Evolutionary conservation across 2,329 filamentous ascomycete species (phyloP).

Genomic region (Pseudocercospora macadamiae): DNA sequence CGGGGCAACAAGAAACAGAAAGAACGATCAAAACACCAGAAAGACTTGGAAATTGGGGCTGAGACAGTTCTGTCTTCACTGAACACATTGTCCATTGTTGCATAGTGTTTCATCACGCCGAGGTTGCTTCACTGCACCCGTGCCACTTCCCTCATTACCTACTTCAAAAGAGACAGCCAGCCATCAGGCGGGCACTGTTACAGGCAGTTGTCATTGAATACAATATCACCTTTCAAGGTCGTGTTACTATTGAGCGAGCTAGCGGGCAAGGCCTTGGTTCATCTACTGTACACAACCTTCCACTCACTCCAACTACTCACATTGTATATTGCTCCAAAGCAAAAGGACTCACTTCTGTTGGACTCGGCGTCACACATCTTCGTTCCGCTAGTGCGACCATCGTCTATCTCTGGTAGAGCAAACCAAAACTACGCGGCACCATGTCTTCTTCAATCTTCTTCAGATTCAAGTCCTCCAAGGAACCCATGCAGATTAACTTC

Average conservation of each 20-base stretch:
- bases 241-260: conserved; percentile 32
- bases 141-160: conserved; percentile 15
- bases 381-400: conserved; percentile 11
- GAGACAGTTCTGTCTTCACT: conserved; percentile 8
- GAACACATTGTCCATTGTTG: conserved; percentile 10
- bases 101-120: conserved; percentile 21
- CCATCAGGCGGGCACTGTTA: conserved; percentile 26
- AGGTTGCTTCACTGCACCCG: conserved; percentile 22
- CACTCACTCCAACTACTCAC: conserved; percentile 20
- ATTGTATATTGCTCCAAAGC: conserved; percentile 21
- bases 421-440: conserved; percentile 41
- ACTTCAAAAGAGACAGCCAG: conserved; percentile 20
- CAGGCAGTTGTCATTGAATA: conserved; percentile 38
- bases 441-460: conserved; percentile 99
- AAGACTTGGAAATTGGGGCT: conserved; percentile 9
- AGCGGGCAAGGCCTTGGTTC: conserved; percentile 29
- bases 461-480: conserved; percentile 99
- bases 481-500: conserved; percentile 91
- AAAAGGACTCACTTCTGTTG: conserved; percentile 17
- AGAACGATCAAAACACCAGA: conserved; percentile 6
- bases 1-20: conserved; percentile 12
- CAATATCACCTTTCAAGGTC: conserved; percentile 32
- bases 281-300: conserved; percentile 33
- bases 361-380: conserved; percentile 6
- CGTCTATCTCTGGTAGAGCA: conserved; percentile 3